These are phyloP conservation scores for Scytalidium lignicola DNA, from an alignment of 2,329 filamentous ascomycete genomes.

Conservation along the genomic window DNA sequence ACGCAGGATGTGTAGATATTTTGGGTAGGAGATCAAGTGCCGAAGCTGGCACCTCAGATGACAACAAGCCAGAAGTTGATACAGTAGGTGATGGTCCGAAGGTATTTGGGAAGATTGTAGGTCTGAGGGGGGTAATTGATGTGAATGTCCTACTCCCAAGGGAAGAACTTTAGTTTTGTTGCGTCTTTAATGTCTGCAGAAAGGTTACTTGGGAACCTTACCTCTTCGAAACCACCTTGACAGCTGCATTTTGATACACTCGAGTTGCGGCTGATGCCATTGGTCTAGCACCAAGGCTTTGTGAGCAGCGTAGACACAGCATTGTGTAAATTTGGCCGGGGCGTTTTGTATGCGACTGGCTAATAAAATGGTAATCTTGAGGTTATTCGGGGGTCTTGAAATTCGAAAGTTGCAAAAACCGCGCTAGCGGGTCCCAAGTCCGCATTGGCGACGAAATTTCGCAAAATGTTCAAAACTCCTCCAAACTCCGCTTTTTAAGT, in stretches of 20 bases:
- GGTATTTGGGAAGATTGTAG: conserved; percentile 17
- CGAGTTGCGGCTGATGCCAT: conserved; percentile 8
- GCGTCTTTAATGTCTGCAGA: too few species aligned
- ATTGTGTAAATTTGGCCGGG: conserved; percentile 16
- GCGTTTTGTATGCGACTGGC: not conserved
- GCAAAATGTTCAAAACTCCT: conserved; percentile 1
- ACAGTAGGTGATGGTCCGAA: conserved; percentile 6
- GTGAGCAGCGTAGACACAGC: conserved; percentile 24
- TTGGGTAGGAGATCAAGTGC: conserved; percentile 24
- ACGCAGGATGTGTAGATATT: conserved; percentile 25
- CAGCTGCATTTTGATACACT: conserved; percentile 3
- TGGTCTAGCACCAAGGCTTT: conserved; percentile 14
- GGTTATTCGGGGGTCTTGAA: not conserved
- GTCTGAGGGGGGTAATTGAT: conserved; percentile 22
- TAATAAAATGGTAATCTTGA: conserved; percentile 1
- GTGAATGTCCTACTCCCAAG: conserved; percentile 28
- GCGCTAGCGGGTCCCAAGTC: conserved; percentile 18
- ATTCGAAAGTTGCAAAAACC: not conserved
- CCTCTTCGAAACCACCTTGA: conserved; percentile 16
- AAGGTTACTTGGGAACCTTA: too few species aligned
- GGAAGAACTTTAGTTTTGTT: too few species aligned
- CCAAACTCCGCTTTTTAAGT: too few species aligned
- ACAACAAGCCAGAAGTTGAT: too few species aligned
- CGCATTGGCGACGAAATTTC: conserved; percentile 8
- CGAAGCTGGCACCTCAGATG: not conserved